phyloP scores from a whole-genome alignment of 225 moss, liverwort and hornwort genomes.

The Marchantia polymorpha region DNA sequence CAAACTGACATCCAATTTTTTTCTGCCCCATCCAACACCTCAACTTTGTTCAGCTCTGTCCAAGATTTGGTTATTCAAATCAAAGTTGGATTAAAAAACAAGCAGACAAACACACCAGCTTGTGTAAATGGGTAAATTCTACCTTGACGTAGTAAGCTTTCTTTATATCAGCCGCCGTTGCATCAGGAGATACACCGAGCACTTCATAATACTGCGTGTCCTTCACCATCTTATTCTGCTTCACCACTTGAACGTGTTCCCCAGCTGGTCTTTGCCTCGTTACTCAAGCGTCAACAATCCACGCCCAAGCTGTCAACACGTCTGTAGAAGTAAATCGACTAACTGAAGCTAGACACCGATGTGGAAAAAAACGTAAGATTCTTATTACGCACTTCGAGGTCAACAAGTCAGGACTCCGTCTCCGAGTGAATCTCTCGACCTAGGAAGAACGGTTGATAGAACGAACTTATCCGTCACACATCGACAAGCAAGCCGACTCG shows the following conservation, averaged over 20 bases:
- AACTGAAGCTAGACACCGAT: background rate
- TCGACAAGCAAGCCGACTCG: background rate
- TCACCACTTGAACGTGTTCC: background rate
- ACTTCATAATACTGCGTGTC: slow-evolving; percentile 64
- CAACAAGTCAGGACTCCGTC: background rate
- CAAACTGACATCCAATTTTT: background rate
- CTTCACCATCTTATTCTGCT: slow-evolving; percentile 58
- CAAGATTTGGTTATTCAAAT: too few species aligned
- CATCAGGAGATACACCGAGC: slow-evolving; percentile 54
- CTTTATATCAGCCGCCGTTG: slow-evolving; percentile 67
- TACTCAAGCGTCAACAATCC: background rate
- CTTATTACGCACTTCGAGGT: background rate
- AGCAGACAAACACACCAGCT: too few species aligned
- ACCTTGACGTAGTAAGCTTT: slow-evolving; percentile 88
- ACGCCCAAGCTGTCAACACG: background rate
- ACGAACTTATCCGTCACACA: too few species aligned
- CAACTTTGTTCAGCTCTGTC: background rate
- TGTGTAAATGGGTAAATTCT: background rate
- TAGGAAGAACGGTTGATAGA: background rate
- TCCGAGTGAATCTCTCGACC: background rate
- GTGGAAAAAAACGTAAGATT: too few species aligned
- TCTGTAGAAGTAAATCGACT: background rate
- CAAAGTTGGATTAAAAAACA: too few species aligned
- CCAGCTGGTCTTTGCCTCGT: background rate
- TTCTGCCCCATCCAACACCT: background rate